Percentiles rank a stretch among this genome's conserved stretches.
Evolutionary conservation across 2,329 filamentous ascomycete species (phyloP).

Genomic region (Fusarium multiceps): DNA sequence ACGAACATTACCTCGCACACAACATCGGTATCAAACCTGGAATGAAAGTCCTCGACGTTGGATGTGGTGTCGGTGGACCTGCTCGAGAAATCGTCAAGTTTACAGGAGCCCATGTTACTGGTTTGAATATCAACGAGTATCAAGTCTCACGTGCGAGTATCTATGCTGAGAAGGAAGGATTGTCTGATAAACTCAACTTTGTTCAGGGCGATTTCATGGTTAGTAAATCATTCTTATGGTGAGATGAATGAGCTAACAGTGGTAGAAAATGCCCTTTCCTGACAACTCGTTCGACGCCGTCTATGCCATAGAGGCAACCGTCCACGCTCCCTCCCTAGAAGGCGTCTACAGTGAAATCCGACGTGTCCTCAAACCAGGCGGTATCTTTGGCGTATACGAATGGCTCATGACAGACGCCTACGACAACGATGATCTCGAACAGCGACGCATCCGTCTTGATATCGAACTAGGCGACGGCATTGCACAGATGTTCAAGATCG

Average conservation of each 20-base stretch:
- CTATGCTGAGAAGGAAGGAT: constrained; percentile 82
- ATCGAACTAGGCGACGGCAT: constrained; percentile 98
- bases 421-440: constrained; percentile 85
- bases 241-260: constrained; percentile 4
- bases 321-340: constrained; percentile 89
- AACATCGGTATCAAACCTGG: constrained; percentile 82
- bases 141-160: constrained; percentile 88
- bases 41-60: constrained; percentile 92
- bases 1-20: constrained; percentile 94
- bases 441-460: constrained; percentile 89
- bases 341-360: constrained; percentile 95
- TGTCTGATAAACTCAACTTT: constrained; percentile 82
- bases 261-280: constrained; percentile 89
- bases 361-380: constrained; percentile 96
- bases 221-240: constrained; percentile 15
- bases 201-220: constrained; percentile 98
- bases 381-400: constrained; percentile 96
- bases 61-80: constrained; percentile 94
- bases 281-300: constrained; percentile 94
- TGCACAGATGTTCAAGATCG: constrained; percentile 93
- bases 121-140: constrained; percentile 98
- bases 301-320: constrained; percentile 96
- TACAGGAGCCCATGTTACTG: constrained; percentile 83
- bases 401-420: constrained; percentile 99
- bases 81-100: constrained; percentile 95